Conservation (phyloP, 164 flowering plant species). For the Nymphaea colorata region DNA sequence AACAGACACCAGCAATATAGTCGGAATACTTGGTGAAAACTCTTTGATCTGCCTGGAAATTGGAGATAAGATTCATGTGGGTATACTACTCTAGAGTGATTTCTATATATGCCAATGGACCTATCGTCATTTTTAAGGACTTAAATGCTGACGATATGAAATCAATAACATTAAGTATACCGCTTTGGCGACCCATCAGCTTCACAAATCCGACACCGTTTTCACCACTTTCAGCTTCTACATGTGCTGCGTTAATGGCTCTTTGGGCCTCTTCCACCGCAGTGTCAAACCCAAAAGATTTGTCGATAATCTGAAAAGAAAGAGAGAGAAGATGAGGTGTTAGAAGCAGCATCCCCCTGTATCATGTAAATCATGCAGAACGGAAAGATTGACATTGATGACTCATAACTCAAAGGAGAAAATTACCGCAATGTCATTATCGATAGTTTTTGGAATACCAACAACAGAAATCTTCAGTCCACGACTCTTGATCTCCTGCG, state of each 20-base stretch:
- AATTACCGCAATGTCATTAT: constrained; percentile 75
- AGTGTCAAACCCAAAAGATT: constrained; percentile 89
- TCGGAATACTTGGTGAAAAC: too few species aligned
- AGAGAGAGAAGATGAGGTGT: neutral
- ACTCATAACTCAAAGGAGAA: neutral
- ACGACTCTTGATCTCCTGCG: constrained; percentile 54
- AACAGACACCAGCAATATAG: too few species aligned
- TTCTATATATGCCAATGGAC: too few species aligned
- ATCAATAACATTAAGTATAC: constrained; percentile 15
- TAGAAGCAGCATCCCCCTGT: neutral
- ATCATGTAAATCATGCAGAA: neutral
- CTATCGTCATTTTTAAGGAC: too few species aligned
- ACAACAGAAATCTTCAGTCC: constrained; percentile 66
- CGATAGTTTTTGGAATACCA: constrained; percentile 84
- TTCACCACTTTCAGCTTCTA: constrained; percentile 71
- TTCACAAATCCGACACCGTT: constrained; percentile 88
- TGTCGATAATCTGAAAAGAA: constrained; percentile 69
- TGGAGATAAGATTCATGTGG: too few species aligned
- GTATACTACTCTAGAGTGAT: too few species aligned
- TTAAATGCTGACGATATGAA: too few species aligned
- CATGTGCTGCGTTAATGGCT: constrained; percentile 92
- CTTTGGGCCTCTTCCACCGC: constrained; percentile 94
- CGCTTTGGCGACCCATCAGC: constrained; percentile 84
- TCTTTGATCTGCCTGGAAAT: too few species aligned
- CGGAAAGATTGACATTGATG: neutral